Percentiles rank a stretch among this genome's conserved stretches.
These are phyloP conservation scores for Xylariaceae sp. DNA, from an alignment of 2,329 filamentous ascomycete genomes.

Conservation along the genomic window DNA sequence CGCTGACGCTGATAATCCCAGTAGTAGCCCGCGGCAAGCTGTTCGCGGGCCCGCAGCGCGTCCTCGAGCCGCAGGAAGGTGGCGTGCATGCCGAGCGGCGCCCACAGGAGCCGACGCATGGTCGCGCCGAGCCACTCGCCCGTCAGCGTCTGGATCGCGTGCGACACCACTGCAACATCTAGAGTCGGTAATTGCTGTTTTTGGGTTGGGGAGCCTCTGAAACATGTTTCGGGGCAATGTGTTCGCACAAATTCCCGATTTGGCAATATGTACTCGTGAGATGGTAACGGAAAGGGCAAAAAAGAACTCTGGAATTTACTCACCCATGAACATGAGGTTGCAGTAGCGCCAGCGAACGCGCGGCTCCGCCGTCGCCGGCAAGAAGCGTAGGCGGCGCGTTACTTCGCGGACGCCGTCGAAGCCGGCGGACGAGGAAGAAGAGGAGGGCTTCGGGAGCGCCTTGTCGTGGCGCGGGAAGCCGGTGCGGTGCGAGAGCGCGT, in stretches of 20 bases:
- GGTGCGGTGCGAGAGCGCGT: slow-evolving; percentile 54
- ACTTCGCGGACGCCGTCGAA: slow-evolving; percentile 40
- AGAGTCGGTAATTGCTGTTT: no score
- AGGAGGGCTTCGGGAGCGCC: slow-evolving; percentile 30
- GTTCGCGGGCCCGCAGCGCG: slow-evolving; percentile 30
- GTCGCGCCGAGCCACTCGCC: slow-evolving; percentile 42
- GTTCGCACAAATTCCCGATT: no score
- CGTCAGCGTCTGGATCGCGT: slow-evolving; percentile 49
- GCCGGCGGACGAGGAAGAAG: slow-evolving; percentile 37
- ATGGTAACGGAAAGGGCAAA: no score
- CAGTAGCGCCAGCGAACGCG: slow-evolving; percentile 52
- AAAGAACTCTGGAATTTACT: no score
- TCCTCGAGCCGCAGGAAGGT: slow-evolving; percentile 41
- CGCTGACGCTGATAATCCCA: slow-evolving; percentile 36
- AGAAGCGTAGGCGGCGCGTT: slow-evolving; percentile 45
- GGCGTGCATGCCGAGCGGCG: slow-evolving; percentile 47
- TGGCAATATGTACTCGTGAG: no score
- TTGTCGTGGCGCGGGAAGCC: slow-evolving; percentile 51
- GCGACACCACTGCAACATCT: no score
- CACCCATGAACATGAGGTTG: slow-evolving; percentile 57
- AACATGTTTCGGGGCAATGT: no score
- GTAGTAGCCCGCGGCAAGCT: slow-evolving; percentile 47
- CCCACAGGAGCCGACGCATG: slow-evolving; percentile 45
- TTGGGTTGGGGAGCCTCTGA: no score
- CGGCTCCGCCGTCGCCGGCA: slow-evolving; percentile 48